A percentile compares a stretch with the other conserved stretches of the same genome.
These are phyloP conservation scores for Combretum micranthum DNA, from an alignment of 345 rosid genomes.

Conservation along the genomic window DNA sequence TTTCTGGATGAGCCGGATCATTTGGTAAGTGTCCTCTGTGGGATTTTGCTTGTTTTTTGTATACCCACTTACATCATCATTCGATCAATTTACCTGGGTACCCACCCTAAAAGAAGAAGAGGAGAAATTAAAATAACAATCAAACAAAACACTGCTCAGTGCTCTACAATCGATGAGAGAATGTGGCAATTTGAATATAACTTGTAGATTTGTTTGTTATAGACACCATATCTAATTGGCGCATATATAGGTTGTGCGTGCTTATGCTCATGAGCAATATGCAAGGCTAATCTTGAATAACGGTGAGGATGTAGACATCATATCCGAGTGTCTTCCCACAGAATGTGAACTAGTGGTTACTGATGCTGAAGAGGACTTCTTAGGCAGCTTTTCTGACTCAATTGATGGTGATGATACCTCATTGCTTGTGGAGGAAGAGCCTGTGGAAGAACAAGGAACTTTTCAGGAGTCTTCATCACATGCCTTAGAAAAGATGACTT, in stretches of 20 bases:
- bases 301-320: slow-evolving; percentile 56
- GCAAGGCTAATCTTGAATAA: slow-evolving; percentile 80
- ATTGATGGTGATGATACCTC: slow-evolving; percentile 28
- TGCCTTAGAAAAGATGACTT: slow-evolving; percentile 29
- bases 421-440: slow-evolving; percentile 23
- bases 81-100: too few relatives aligned
- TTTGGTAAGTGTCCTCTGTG: slow-evolving; percentile 41
- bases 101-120: too few relatives aligned
- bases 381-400: slow-evolving; percentile 27
- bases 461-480: slow-evolving; percentile 22
- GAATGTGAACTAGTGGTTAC: slow-evolving; percentile 54
- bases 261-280: slow-evolving; percentile 90
- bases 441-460: slow-evolving; percentile 17
- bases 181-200: too few relatives aligned
- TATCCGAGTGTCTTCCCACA: slow-evolving; percentile 41
- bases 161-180: too few relatives aligned
- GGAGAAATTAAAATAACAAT: too few relatives aligned
- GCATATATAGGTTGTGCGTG: slow-evolving; percentile 66
- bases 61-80: not conserved
- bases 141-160: too few relatives aligned
- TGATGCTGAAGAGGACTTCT: slow-evolving; percentile 41
- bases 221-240: not conserved
- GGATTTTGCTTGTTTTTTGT: not conserved
- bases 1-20: slow-evolving; percentile 79
- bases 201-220: too few relatives aligned